Base-by-base conservation (phyloP, 2,329 filamentous ascomycete genomes). In the Lojkania enalia region DNA sequence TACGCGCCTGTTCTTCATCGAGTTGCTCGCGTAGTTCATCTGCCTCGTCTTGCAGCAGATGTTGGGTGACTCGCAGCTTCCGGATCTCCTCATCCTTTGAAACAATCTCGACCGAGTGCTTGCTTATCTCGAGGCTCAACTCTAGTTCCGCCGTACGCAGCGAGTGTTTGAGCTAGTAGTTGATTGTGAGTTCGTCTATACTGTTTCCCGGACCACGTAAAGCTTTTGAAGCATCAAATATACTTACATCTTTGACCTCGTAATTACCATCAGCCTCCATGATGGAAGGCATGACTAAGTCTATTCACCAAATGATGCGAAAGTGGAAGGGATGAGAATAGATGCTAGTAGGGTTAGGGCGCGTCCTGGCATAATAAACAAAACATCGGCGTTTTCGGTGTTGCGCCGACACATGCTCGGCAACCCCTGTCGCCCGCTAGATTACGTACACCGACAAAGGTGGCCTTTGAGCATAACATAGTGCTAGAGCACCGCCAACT, bases 81-180 rank as follows among this genome's bases (percentile, higher is more conserved):
- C 91, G 84, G 29, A 82, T 76, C 48, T 85, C 82, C 67, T 97
- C 91, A 53, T 90, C 83, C 59, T 88, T 87, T 54, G 82, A 74
- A 43, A 95, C 77, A 9, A 85, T 74, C 41, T 88, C 80, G 25
- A 86, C 80, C 42, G 84, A 77, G 55, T 86, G 83, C 42, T 81
- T 71, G 53, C 79, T 80, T 48, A 79, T 77, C 54, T 86, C 82
- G 65, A 91, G 88, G 57, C 81, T 81, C 49, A 87, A 72, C 64
- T 95, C 88, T 41, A 90, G 78, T 13, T 66, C 69, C 31, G 76
- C 67, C 35, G 76, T 80, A 44, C 74, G 73, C 35, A 83, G 70
- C 30, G 77, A 72, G 61, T 79, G 73, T 54, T 78, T 69, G 54
- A 75, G 65, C 67, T 76, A 51, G 48, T 51, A 4, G 38, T 32